Base-by-base conservation (phyloP, 129 eudicot genomes). In the Saposhnikovia divaricata region DNA sequence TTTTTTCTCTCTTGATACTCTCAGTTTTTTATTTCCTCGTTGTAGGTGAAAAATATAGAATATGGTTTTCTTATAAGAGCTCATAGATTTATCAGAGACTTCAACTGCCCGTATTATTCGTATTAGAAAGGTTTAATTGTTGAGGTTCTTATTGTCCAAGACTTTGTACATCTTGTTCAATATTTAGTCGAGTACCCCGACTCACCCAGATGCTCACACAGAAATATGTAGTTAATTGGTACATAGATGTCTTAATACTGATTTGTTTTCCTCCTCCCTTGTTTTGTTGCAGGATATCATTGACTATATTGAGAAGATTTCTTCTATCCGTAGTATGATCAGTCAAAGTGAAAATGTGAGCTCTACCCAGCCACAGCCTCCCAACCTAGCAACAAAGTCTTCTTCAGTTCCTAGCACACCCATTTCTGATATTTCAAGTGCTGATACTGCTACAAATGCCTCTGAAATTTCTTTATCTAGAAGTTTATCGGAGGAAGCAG, bases 401-500 rank as follows among this genome's bases (percentile, higher is more conserved):
- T 75, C 91, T 15, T 86, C 97, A 69, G 78, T 89, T 84, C 86
- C 98, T 37, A 86, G 83, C 80, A 79, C 90, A 39, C 83, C 85
- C 27, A 71, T 83, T 45, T 11, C 89, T 4, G 98, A 90, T 53
- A 78, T 83, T 50, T 71, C 90, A 39, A 81, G 55, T 77, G 57
- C 97, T 47, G 97, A 92, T 78, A 83, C 90, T 21, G 31, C 78
- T 76, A 81, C 84, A 71, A 93, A 82, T 68, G 87, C 87, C 15
- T 85, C 87, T 15, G 98, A 92, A 78, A 85, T 86, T 70, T 89
- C 96, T 40, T 83, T 94, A 68, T 86, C 98, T 0, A 85, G 98
- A 84, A 86, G 92, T 43, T 88, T 87, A 47, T 91, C 97, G 3
- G 97, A 94, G 75, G 98, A 94, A 74, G 92, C 90, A 72, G 91